Percentiles rank a stretch among this genome's conserved stretches.
phyloP scores from a whole-genome alignment of 2,329 filamentous ascomycete species.

The Emmonsiellopsis sp. region DNA sequence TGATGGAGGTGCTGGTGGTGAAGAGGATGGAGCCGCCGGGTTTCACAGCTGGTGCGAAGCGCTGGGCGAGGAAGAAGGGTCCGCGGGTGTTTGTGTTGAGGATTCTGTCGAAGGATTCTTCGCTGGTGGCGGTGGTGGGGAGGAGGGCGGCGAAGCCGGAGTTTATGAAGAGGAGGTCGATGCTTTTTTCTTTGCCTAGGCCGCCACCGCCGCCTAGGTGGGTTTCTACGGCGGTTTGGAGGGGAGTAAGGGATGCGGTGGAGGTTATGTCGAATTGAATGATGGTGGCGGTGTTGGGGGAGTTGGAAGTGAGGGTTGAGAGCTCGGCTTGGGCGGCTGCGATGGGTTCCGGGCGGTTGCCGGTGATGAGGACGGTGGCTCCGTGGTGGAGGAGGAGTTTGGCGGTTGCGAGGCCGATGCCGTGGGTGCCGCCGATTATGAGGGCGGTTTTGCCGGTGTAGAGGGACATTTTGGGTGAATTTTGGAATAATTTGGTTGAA shows the following conservation, averaged over 20 bases:
- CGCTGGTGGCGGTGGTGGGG: slow-evolving; percentile 1
- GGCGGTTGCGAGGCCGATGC: slow-evolving; percentile 35
- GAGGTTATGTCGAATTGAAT: slow-evolving; percentile 10
- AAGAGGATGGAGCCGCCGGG: slow-evolving; percentile 10
- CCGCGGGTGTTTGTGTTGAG: slow-evolving; percentile 12
- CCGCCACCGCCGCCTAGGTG: too few relatives aligned
- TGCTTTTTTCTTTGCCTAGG: too few relatives aligned
- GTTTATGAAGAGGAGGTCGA: slow-evolving; percentile 11
- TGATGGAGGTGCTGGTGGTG: slow-evolving; percentile 8
- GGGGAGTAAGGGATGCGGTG: neutral
- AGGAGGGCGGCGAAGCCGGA: slow-evolving; percentile 4
- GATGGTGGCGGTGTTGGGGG: neutral
- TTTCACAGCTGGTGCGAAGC: slow-evolving; percentile 3
- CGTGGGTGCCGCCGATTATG: slow-evolving; percentile 33
- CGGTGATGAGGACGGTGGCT: slow-evolving; percentile 33
- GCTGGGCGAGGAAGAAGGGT: slow-evolving; percentile 7
- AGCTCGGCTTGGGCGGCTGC: slow-evolving; percentile 6
- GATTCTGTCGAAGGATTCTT: slow-evolving; percentile 5
- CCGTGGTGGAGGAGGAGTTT: slow-evolving; percentile 26
- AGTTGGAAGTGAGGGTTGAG: neutral
- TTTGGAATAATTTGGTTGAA: too few relatives aligned
- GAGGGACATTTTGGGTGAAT: neutral
- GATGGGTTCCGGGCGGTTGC: slow-evolving; percentile 11
- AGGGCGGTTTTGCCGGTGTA: slow-evolving; percentile 27
- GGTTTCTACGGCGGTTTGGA: slow-evolving; percentile 2